Conservation (phyloP, 257 asterid species). For the Parsonsia alboflavescens region DNA sequence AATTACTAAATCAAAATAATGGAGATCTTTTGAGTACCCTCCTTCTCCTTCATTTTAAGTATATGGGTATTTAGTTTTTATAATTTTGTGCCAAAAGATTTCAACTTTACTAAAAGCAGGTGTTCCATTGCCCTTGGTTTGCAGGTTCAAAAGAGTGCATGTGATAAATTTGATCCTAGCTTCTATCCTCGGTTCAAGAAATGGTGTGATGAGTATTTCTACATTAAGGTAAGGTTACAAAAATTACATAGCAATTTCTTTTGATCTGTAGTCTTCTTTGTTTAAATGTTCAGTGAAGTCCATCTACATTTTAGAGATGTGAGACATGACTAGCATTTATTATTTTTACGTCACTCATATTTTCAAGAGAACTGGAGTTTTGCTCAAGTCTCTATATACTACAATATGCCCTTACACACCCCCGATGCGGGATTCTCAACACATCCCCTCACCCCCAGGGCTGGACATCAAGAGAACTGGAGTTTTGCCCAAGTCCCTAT, state of each 20-base stretch:
- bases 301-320: neutral
- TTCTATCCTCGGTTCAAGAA: slow-evolving; percentile 97
- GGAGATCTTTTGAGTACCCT: neutral
- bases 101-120: neutral
- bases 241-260: neutral
- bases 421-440: too few relatives aligned
- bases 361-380: neutral
- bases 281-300: neutral
- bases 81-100: neutral
- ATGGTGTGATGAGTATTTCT: slow-evolving; percentile 98
- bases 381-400: too few relatives aligned
- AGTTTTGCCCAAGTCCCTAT: too few relatives aligned
- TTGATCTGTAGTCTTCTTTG: neutral
- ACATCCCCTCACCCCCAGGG: too few relatives aligned
- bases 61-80: neutral
- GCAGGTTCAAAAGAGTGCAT: slow-evolving; percentile 82
- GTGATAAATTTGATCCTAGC: slow-evolving; percentile 79
- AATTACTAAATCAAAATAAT: neutral
- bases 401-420: too few relatives aligned
- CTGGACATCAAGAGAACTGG: too few relatives aligned
- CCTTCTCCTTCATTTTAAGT: neutral
- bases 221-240: slow-evolving; percentile 54
- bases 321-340: neutral
- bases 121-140: slow-evolving; percentile 18
- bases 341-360: neutral